phyloP scores from a whole-genome alignment of 2,329 filamentous ascomycete genomes.

The Cercospora nicotianae region DNA sequence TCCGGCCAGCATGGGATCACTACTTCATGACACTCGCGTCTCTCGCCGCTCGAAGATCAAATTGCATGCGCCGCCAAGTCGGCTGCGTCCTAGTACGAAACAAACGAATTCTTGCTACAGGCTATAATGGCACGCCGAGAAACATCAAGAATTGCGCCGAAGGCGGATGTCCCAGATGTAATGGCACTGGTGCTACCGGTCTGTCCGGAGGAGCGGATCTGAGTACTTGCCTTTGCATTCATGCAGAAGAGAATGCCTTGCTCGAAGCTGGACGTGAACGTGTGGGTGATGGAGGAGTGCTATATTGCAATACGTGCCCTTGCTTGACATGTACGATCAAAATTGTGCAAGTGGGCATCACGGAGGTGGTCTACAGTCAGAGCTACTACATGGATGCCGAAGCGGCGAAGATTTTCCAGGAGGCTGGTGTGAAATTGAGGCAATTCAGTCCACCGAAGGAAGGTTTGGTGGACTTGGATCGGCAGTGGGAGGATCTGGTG shows the following conservation, averaged over 20 bases:
- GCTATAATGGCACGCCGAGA: slow-evolving; percentile 96
- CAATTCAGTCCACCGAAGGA: slow-evolving; percentile 71
- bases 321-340: slow-evolving; percentile 98
- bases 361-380: slow-evolving; percentile 91
- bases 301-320: slow-evolving; percentile 71
- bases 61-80: slow-evolving; percentile 97
- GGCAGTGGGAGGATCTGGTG: slow-evolving; percentile 16
- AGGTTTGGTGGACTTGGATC: slow-evolving; percentile 27
- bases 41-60: slow-evolving; percentile 83
- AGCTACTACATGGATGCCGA: slow-evolving; percentile 91
- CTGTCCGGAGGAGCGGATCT: slow-evolving; percentile 71
- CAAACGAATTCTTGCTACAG: slow-evolving; percentile 85
- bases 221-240: slow-evolving; percentile 90
- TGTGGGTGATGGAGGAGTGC: slow-evolving; percentile 74
- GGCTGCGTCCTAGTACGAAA: slow-evolving; percentile 89
- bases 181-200: slow-evolving; percentile 48
- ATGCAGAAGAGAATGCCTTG: slow-evolving; percentile 96
- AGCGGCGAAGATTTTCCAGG: slow-evolving; percentile 72
- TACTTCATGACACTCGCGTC: slow-evolving; percentile 99
- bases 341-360: slow-evolving; percentile 93
- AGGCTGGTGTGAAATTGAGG: slow-evolving; percentile 79
- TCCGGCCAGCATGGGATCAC: slow-evolving; percentile 90
- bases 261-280: slow-evolving; percentile 91
- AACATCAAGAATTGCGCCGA: slow-evolving; percentile 87
- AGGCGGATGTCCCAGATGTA: slow-evolving; percentile 86